A percentile compares a stretch with the other conserved stretches of the same genome.
Evolutionary conservation across 495 filamentous ascomycete genomes (phyloP).

Genomic region (Thermochaetoides thermophila): DNA sequence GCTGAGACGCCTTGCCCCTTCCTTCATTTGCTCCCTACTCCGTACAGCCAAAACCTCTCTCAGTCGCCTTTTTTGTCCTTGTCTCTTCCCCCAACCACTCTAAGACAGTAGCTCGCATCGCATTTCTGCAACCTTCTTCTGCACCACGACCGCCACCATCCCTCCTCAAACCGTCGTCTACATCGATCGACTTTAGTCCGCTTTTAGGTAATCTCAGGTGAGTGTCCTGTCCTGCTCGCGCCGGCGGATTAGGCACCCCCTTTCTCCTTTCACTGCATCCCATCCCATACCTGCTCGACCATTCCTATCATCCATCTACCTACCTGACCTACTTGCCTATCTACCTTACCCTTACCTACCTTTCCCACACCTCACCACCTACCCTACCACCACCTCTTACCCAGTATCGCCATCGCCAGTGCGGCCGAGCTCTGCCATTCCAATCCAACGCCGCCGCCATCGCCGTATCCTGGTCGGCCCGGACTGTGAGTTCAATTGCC

Average conservation of each 20-base stretch:
- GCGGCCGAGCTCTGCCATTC: constrained; percentile 13
- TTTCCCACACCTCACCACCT: constrained; percentile 9
- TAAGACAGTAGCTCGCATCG: too few relatives aligned
- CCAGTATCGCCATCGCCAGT: constrained; percentile 24
- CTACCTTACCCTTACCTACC: too few relatives aligned
- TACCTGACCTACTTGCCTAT: too few relatives aligned
- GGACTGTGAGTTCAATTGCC: constrained; percentile 9
- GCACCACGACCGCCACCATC: constrained; percentile 1
- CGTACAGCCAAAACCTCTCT: constrained; percentile 19
- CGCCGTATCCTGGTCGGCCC: constrained; percentile 4
- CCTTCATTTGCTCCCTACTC: constrained; percentile 25
- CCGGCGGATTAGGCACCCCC: too few relatives aligned
- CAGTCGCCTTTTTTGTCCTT: constrained; percentile 11
- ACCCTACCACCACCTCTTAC: constrained; percentile 6
- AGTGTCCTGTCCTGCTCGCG: too few relatives aligned
- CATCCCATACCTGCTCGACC: too few relatives aligned
- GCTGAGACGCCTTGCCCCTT: constrained; percentile 20
- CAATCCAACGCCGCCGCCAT: constrained; percentile 4
- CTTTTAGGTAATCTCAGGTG: too few relatives aligned
- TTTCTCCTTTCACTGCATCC: too few relatives aligned
- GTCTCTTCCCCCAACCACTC: constrained; percentile 16
- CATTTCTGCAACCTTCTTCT: too few relatives aligned
- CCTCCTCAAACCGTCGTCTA: neutral
- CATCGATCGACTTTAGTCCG: too few relatives aligned
- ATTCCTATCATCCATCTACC: too few relatives aligned